phyloP scores from a whole-genome alignment of 345 rosid species.

The Arabidopsis suecica region DNA sequence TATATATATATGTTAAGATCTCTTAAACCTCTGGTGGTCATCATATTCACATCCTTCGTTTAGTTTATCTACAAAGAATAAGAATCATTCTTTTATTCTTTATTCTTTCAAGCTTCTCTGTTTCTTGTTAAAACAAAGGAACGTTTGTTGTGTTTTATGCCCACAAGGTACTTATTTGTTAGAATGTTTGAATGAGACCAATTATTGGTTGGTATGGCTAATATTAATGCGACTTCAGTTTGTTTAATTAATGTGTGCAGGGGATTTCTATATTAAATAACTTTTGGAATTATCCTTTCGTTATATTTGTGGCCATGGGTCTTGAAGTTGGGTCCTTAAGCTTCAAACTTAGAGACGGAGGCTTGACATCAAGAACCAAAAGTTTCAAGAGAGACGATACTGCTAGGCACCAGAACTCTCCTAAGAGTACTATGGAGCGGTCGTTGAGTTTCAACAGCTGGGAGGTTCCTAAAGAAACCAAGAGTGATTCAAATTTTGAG shows the following conservation, averaged over 20 bases:
- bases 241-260: conserved; percentile 32
- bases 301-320: conserved; percentile 51
- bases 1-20: conserved; percentile 15
- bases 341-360: conserved; percentile 42
- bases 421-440: conserved; percentile 42
- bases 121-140: conserved; percentile 12
- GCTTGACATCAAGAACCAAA: conserved; percentile 43
- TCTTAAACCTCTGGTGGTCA: conserved; percentile 2
- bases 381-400: conserved; percentile 49
- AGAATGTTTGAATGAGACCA: conserved; percentile 9
- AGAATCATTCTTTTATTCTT: background rate
- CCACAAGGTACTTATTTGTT: conserved; percentile 37
- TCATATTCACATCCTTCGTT: conserved; percentile 24
- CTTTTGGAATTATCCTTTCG: conserved; percentile 27
- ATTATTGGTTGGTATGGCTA: conserved; percentile 30
- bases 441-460: conserved; percentile 55
- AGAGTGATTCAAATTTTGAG: conserved; percentile 27
- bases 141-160: conserved; percentile 18
- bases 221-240: conserved; percentile 3
- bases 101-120: conserved; percentile 22
- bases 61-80: conserved; percentile 7
- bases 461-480: conserved; percentile 50
- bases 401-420: conserved; percentile 31
- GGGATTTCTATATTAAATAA: conserved; percentile 28
- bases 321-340: conserved; percentile 40